These are phyloP conservation scores for Pythium dissotocum DNA, from an alignment of 352 stramenopile species.

Conservation along the genomic window DNA sequence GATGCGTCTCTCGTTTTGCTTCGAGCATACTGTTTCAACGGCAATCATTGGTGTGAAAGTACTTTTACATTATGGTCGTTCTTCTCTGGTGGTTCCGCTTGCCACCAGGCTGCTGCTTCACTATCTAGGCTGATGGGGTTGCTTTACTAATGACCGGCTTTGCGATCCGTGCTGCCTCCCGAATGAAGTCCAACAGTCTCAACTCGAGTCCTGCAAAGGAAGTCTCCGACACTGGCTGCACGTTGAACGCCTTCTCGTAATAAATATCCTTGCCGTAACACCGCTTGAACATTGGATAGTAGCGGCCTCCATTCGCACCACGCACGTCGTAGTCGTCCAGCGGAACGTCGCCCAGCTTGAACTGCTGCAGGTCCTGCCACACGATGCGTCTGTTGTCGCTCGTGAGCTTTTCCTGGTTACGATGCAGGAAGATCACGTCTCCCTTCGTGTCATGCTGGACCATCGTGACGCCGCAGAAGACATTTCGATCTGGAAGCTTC, in stretches of 20 bases:
- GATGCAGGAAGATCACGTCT: slow-evolving; percentile 28
- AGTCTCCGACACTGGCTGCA: slow-evolving; percentile 39
- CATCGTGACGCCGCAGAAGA: not conserved
- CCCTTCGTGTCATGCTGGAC: not conserved
- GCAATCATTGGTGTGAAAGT: not conserved
- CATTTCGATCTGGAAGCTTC: not conserved
- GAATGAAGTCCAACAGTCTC: slow-evolving; percentile 41
- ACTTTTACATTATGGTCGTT: not conserved
- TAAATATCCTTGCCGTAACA: slow-evolving; percentile 66
- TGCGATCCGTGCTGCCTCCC: slow-evolving; percentile 28
- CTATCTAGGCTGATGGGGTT: not conserved
- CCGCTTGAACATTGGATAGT: slow-evolving; percentile 16
- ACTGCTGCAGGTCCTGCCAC: not conserved
- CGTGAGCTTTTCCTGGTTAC: slow-evolving; percentile 17
- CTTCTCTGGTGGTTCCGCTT: not conserved
- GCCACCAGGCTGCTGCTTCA: not conserved
- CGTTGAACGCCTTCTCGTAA: slow-evolving; percentile 57
- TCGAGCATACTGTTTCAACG: no score
- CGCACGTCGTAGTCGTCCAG: not conserved
- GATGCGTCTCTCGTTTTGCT: no score
- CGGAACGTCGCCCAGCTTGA: not conserved
- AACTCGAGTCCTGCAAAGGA: slow-evolving; percentile 50
- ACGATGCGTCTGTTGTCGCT: not conserved
- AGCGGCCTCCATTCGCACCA: not conserved
- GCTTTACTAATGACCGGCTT: not conserved